Conservation (phyloP, 352 stramenopile genomes). For the Sclerospora graminicola region DNA sequence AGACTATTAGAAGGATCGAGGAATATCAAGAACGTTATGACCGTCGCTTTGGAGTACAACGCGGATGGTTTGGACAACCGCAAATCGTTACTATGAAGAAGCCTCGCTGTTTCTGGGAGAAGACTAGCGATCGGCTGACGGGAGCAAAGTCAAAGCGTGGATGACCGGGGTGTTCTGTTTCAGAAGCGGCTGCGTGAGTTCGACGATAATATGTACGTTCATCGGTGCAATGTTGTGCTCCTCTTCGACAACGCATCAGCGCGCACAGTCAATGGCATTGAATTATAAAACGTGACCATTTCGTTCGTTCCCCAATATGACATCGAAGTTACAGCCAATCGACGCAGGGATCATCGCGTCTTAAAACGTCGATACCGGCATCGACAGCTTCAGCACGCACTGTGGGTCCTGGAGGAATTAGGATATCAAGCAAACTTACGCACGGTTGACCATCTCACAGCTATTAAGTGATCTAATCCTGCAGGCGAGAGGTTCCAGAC, state of each 20-base stretch:
- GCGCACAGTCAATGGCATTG: neutral
- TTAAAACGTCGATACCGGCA: conserved; percentile 2
- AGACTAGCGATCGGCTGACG: neutral
- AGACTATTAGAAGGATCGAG: neutral
- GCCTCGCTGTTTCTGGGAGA: conserved; percentile 1
- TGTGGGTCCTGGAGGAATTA: neutral
- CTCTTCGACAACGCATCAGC: conserved; percentile 1
- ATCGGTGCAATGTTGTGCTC: neutral
- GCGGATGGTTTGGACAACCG: neutral
- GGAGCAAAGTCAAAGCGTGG: neutral
- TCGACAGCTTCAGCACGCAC: neutral
- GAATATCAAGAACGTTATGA: neutral
- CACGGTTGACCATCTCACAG: neutral
- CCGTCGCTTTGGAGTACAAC: neutral
- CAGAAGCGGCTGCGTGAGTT: too few relatives aligned
- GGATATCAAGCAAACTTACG: neutral
- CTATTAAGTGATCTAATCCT: neutral
- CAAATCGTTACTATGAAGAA: neutral
- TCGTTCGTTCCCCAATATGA: neutral
- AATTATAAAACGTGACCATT: neutral
- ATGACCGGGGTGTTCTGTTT: neutral
- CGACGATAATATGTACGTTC: neutral
- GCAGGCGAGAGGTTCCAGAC: neutral
- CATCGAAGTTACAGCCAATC: conserved; percentile 1
- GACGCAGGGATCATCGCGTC: conserved; percentile 1